Conservation (phyloP, 1,284 basidiomycete species). For the Irpex lacteus region DNA sequence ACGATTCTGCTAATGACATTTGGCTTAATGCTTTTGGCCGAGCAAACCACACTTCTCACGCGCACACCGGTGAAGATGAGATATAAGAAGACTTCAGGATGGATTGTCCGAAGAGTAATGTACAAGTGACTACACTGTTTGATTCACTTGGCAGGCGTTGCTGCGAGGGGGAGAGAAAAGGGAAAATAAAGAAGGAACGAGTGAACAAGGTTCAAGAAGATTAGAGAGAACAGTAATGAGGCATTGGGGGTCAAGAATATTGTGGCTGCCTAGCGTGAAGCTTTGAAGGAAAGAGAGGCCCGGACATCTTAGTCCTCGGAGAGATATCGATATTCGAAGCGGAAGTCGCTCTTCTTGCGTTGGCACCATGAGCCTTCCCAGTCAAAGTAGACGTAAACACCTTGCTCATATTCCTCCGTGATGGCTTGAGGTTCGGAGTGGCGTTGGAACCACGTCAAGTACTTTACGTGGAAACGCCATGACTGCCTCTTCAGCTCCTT, state of each 20-base stretch:
- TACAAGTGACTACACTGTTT: constrained; percentile 7
- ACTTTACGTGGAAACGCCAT: constrained; percentile 99
- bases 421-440: constrained; percentile 99
- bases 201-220: neutral
- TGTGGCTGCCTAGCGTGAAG: neutral
- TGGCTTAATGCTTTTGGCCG: constrained; percentile 4
- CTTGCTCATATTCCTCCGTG: constrained; percentile 99
- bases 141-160: constrained; percentile 1
- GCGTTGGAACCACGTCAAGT: constrained; percentile 99
- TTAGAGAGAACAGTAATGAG: neutral
- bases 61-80: neutral
- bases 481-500: constrained; percentile 97
- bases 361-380: constrained; percentile 99
- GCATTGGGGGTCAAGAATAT: neutral
- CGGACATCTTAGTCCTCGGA: constrained; percentile 68
- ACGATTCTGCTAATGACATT: constrained; percentile 17
- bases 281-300: neutral
- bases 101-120: constrained; percentile 3
- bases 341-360: constrained; percentile 97
- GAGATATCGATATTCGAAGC: constrained; percentile 91
- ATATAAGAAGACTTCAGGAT: neutral
- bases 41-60: neutral
- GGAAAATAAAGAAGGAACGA: constrained; percentile 1
- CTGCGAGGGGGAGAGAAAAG: neutral
- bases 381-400: constrained; percentile 96